Conservation (phyloP, 306 rosid genomes). For the Medicago arabica region DNA sequence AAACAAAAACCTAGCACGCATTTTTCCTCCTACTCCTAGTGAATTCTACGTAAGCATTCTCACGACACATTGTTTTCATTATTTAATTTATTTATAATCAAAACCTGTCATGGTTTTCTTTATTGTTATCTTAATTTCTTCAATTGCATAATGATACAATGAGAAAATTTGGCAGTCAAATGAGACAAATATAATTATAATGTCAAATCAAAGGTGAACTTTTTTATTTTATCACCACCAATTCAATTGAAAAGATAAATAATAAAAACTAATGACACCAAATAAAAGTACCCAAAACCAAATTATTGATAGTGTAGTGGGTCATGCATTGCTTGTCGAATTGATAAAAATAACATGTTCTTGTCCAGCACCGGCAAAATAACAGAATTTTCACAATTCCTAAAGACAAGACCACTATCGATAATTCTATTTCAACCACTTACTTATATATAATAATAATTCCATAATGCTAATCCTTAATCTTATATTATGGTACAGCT, state of each 20-base stretch:
- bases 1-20: no score
- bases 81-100: neutral
- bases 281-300: conserved; percentile 27
- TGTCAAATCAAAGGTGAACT: neutral
- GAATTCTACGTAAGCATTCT: neutral
- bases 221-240: neutral
- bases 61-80: neutral
- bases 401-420: neutral
- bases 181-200: conserved; percentile 3
- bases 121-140: neutral
- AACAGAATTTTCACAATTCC: conserved; percentile 9
- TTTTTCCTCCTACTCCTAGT: neutral
- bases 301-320: conserved; percentile 41
- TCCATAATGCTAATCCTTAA: neutral
- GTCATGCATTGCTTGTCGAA: conserved; percentile 28
- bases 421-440: conserved; percentile 15
- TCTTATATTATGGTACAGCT: conserved; percentile 53
- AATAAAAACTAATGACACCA: conserved; percentile 1
- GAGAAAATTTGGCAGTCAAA: neutral
- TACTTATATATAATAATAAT: neutral
- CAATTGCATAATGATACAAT: neutral
- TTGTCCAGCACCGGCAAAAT: conserved; percentile 2
- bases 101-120: neutral
- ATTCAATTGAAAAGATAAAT: neutral
- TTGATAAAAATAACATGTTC: conserved; percentile 14